Evolutionary conservation across 768 basidiomycete genomes (phyloP), one percentile per base, ranked within the genome.

Genomic region (Hemileccinum impolitum): DNA sequence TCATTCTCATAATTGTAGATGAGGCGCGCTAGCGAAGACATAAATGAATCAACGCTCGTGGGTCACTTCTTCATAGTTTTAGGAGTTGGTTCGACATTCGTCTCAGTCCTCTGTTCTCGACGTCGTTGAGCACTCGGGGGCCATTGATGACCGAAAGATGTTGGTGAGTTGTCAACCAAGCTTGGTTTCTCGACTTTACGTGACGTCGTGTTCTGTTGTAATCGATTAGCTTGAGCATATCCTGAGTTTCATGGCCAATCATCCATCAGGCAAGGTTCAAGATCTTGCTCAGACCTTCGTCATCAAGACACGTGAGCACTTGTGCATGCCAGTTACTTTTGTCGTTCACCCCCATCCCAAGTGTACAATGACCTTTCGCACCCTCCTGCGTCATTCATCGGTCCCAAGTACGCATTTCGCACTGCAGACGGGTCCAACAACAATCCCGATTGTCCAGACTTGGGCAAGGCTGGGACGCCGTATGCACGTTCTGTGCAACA

Each of bases 401-500:
- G 87, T 15, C 70, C 75, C 21, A 56, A 79, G 43, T 84, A 81
- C 54, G 75, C 81, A 2, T 91, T 78, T 73, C 81, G 92, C 30
- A 64, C 77, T 1, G 85, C 88, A 4, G 91, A 94, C 64, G 92
- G 92, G 7, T 80, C 82, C 4, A 68, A 70, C 62, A 94, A 94
- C 69, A 94, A 91, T 58, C 72, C 82, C 39, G 72, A 75, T 46
- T 62, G 73, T 32, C 90, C 90, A 2, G 72, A 82, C 50, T 64
- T 94, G 69, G 92, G 92, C 39, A 84, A 83, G 71, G 87, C 90
- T 2, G 80, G 82, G 6, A 82, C 76, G 12, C 84, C 90, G 0
- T 93, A 93, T 62, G 77, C 88, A n/a, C 81, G 90, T 19, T 90
- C 85, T 39, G 91, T 92, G 19, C 85, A 88, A 55, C 84, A 87